Conservation (phyloP, 192 early-diverging fungal species). For the Endogone sp. region DNA sequence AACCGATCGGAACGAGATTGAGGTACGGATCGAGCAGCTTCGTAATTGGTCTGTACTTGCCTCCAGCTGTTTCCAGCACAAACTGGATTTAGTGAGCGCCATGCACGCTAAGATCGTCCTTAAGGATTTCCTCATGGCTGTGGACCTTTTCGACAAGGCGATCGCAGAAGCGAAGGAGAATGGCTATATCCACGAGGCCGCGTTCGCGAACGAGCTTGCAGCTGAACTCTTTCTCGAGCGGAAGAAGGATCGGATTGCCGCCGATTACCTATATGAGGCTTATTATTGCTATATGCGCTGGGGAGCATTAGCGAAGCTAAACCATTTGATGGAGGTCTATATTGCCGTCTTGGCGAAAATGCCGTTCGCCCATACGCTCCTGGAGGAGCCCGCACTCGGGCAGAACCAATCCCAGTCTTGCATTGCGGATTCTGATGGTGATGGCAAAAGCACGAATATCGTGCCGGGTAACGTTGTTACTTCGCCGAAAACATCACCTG, state of each 20-base stretch:
- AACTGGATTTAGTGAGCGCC: slow-evolving; percentile 2
- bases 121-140: background rate
- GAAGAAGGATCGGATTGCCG: slow-evolving; percentile 7
- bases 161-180: slow-evolving; percentile 10
- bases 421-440: no score
- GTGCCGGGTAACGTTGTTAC: no score
- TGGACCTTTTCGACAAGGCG: slow-evolving; percentile 15
- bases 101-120: slow-evolving; percentile 2
- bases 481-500: no score
- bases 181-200: slow-evolving; percentile 6
- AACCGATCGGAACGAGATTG: slow-evolving; percentile 4
- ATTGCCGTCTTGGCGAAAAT: background rate
- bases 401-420: no score
- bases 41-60: slow-evolving; percentile 8
- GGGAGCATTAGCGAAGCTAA: slow-evolving; percentile 14
- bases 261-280: slow-evolving; percentile 15
- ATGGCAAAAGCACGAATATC: no score
- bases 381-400: background rate
- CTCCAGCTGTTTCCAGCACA: slow-evolving; percentile 7
- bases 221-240: slow-evolving; percentile 10
- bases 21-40: background rate
- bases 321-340: no score
- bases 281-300: slow-evolving; percentile 17
- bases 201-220: slow-evolving; percentile 4
- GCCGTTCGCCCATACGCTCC: background rate